phyloP scores from a whole-genome alignment of 805 yeast species.

The Priceomyces melissophilus region DNA sequence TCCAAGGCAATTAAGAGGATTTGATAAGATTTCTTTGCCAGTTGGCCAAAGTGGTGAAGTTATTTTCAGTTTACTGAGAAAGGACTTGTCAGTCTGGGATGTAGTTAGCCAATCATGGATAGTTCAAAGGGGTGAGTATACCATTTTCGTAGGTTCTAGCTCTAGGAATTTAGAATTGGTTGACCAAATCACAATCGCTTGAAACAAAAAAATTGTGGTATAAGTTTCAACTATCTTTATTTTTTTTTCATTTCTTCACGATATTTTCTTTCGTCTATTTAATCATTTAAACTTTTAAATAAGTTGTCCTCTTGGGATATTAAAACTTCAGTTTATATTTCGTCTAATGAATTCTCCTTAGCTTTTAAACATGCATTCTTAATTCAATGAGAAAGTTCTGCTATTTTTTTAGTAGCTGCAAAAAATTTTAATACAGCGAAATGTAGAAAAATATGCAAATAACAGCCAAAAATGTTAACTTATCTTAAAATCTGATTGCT shows the following conservation, averaged over 20 bases:
- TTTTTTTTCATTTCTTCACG: background rate
- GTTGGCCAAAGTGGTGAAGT: background rate
- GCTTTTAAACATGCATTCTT: background rate
- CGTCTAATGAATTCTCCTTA: background rate
- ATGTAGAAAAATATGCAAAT: too few species aligned
- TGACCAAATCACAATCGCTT: slow-evolving; percentile 1
- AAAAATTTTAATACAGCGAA: too few species aligned
- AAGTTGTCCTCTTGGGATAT: background rate
- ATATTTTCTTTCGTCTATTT: background rate
- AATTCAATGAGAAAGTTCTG: background rate
- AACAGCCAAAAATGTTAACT: too few species aligned
- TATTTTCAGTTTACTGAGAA: slow-evolving; percentile 1
- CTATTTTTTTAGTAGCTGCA: background rate
- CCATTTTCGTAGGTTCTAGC: slow-evolving; percentile 2
- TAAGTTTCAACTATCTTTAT: background rate
- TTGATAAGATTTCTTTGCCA: slow-evolving; percentile 2
- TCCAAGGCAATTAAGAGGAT: slow-evolving; percentile 4
- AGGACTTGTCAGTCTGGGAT: slow-evolving; percentile 4
- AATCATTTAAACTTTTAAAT: background rate
- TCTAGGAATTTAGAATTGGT: slow-evolving; percentile 5
- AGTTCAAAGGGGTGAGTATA: slow-evolving; percentile 1
- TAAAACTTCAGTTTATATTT: background rate
- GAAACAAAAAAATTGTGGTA: background rate
- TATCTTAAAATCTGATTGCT: too few species aligned
- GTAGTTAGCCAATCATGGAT: slow-evolving; percentile 2